A percentile compares a stretch with the other conserved stretches of the same genome.
Evolutionary conservation across 495 filamentous ascomycete genomes (phyloP).

Genomic region (Podospora sp.): DNA sequence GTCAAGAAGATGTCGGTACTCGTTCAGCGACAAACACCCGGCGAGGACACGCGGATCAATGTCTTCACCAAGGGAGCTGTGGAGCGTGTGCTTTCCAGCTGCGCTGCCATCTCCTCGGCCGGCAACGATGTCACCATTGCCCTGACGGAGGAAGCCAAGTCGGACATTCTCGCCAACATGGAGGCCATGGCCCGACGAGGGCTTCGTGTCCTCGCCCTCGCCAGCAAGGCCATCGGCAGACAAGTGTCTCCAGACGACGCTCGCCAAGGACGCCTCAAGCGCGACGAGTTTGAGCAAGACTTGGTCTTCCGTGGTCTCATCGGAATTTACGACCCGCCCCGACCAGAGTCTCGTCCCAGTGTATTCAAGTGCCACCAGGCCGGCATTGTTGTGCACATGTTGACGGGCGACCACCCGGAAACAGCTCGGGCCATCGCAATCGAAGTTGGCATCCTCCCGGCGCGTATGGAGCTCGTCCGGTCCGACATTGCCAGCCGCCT

Average conservation of each 20-base stretch:
- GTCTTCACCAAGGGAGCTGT: conserved; percentile 1
- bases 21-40: neutral
- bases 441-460: conserved; percentile 68
- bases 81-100: neutral
- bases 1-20: neutral
- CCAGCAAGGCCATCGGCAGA: conserved; percentile 42
- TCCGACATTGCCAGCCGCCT: conserved; percentile 54
- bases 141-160: conserved; percentile 57
- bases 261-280: conserved; percentile 30
- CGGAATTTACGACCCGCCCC: conserved; percentile 73
- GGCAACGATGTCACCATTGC: neutral
- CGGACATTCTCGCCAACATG: conserved; percentile 63
- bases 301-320: conserved; percentile 66
- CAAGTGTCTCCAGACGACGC: conserved; percentile 30
- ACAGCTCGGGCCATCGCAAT: conserved; percentile 76
- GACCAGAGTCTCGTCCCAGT: conserved; percentile 65
- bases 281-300: conserved; percentile 53
- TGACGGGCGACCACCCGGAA: conserved; percentile 74
- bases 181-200: conserved; percentile 66
- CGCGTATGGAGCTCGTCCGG: too few relatives aligned
- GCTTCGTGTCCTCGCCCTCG: conserved; percentile 74
- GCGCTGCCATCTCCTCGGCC: neutral
- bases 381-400: conserved; percentile 77
- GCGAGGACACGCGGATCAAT: too few relatives aligned
- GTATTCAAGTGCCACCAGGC: conserved; percentile 66